Base-by-base conservation (phyloP, 2,329 filamentous ascomycete genomes). In the Exophiala mesophila region DNA sequence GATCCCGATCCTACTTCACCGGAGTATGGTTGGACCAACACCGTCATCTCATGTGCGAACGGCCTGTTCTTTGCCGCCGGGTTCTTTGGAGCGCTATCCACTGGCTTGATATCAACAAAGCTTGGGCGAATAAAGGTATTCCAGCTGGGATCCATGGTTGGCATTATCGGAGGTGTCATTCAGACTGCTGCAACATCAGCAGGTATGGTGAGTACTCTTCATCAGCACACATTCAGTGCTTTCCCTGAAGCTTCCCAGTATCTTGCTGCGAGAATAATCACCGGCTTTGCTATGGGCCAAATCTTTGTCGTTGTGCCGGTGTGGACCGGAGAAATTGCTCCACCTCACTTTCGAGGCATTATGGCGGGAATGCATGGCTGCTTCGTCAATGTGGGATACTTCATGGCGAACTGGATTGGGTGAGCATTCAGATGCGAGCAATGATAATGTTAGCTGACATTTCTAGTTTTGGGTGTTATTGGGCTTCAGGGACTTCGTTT, bases 1-100 rank as follows among this genome's bases (percentile, higher is more conserved):
- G 43, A 21, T 8, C 61, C 63, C 3, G 36, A 58, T 3, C 54
- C 58, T 41, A 62, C 58, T 8, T 53, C 62, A 36, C 61, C 65
- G 1, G 65, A 63, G 13, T 70, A 69, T 47, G 49, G 48, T 1
- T 59, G 63, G 39, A 69, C 67, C 0, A 61, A 64, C 3, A 63
- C 63, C 42, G 58, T 68, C 17, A 65, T 69, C 24, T 66, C 62
- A 12, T 66, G 64, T 12, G 57, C 68, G 32, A 69, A 69, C 50
- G 68, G 67, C 13, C 55, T 69, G 4, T 66, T 66, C 47, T 64
- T 63, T 15, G 67, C 64, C 2, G 66, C 66, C 7, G 63, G 57
- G 10, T 59, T 59, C 30, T 47, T 63, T 13, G 67, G 62, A 15
- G 59, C 57, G 16, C 31, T 64, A 1, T 55, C 61, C 44, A 62